These are phyloP conservation scores for Geotrichum candidum DNA, from an alignment of 1,139 yeast genomes.

Conservation along the genomic window DNA sequence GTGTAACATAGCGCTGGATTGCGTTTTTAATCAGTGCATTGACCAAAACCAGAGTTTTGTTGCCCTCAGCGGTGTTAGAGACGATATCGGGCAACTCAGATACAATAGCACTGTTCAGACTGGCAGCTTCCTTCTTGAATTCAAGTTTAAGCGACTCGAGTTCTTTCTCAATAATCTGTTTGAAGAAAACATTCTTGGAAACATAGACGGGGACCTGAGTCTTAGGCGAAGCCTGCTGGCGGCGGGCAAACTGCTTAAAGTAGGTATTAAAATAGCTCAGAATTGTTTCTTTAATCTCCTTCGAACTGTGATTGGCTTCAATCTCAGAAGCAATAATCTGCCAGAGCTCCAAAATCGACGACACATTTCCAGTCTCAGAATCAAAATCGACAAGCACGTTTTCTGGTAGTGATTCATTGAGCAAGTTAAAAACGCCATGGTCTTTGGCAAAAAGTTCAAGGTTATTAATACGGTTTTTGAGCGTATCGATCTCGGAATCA, in stretches of 20 bases:
- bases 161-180: not conserved
- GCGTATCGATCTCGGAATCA: not conserved
- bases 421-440: not conserved
- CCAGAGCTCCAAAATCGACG: not conserved
- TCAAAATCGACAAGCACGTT: not conserved
- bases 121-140: not conserved
- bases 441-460: not conserved
- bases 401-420: not conserved
- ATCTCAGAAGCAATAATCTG: not conserved
- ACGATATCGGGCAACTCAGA: not conserved
- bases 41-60: not conserved
- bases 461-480: not conserved
- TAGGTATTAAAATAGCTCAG: not conserved
- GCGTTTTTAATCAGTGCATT: slow-evolving; percentile 6
- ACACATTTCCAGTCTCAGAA: not conserved
- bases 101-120: not conserved
- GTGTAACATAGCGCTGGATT: slow-evolving; percentile 13
- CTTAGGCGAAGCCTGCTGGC: not conserved
- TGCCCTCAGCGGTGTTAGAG: not conserved
- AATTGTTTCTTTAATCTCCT: not conserved
- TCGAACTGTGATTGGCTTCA: not conserved
- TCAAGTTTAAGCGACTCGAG: not conserved
- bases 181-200: not conserved
- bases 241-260: not conserved
- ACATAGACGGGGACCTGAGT: not conserved